Evolutionary conservation across 2,329 filamentous ascomycete genomes (phyloP), one percentile per base, ranked within the genome.

Genomic region (Colletotrichum kahawae): DNA sequence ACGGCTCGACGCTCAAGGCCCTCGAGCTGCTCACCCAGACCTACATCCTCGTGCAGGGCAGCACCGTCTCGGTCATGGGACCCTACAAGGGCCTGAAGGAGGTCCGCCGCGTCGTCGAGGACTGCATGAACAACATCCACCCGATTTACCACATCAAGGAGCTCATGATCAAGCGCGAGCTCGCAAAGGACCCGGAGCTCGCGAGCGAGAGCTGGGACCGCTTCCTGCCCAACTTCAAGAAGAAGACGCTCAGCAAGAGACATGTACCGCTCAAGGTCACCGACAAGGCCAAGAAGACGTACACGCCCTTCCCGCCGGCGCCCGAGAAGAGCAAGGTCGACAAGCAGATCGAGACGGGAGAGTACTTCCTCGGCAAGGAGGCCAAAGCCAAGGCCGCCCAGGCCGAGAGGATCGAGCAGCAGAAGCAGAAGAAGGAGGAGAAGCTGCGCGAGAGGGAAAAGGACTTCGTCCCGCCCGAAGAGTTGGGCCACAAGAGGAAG

Each of bases 311-410:
- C 92, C 97, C 97, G 64, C 97, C 97, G 8, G 92, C 95, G 57
- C 95, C 96, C 78, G 96, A 99, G 90, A 98, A 98, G 94, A 98
- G 96, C 92, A 99, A 98, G 92, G 91, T 99, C 80, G 97, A 99
- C 85, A 87, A 95, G 85, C 96, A 99, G 90, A 98, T 99, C 87
- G 97, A 99, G 89, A 96, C 92, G 80, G 96, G 97, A 86, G 96
- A 98, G 87, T 99, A 98, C 87, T 98, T 98, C 85, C 86, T 99
- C 82, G 93, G 93, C 82, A 98, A 98, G 88, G 92, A 96, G 82
- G 96, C 95, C 75, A 98, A 98, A 89, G 95, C 98, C 81, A 90
- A 96, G 76, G 94, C 93, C 70, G 92, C 89, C 62, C 93, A 94
- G 84, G 93, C 96, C 82, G 94, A 95, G 81, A 89, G 95, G 78